Evolutionary conservation across 495 filamentous ascomycete species (phyloP), one percentile per base, ranked within the genome.

Genomic region (Annulohypoxylon moriforme): DNA sequence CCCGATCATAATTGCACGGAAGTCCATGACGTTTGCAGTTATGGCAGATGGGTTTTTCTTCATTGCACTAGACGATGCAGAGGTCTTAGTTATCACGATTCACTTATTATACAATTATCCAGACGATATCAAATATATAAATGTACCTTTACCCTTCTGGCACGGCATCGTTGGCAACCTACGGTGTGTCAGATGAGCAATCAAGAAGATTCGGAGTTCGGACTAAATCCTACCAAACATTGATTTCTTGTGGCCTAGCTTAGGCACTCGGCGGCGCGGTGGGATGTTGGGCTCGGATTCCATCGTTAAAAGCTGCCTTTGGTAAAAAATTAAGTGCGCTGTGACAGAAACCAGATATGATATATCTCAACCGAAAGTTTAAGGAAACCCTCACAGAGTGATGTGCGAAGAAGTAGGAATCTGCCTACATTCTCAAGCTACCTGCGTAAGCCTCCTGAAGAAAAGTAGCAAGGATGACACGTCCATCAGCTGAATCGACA

Each of bases 11-110:
- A 8, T 71, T 55, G 64, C 81, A 84, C 3, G 74, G 67, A 4
- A 81, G 40, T 6, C 73, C 67, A 66, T 82, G 77, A 5, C 81
- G 77, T 8, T 68, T 64, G 62, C 81, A 84, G 55, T 74, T 75
- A 59, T 76, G 69, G 49, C 81, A 84, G 0, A 75, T 52, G 9
- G 81, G 81, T n/a, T 79, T 75, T 55, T 68, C 68, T 57, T 84
- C 81, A 53, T 84, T 76, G 40, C 81, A 84, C 80, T 83, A 53
- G 16, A 47, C 31, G 18, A 47, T 4, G 22, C 4, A 10, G 33
- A 27, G 52, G 24, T 52, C 47, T 52, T 29, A 52, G 47, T 16
- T 52, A 27, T 24, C 24, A 2, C 16, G 25, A 13, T 52, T 29
- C 24, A 52, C 47, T 14, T 13, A 1, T 24, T 24, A 25, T 13